Base-by-base conservation (phyloP, 2,329 filamentous ascomycete species). In the Penicillium crustosum region DNA sequence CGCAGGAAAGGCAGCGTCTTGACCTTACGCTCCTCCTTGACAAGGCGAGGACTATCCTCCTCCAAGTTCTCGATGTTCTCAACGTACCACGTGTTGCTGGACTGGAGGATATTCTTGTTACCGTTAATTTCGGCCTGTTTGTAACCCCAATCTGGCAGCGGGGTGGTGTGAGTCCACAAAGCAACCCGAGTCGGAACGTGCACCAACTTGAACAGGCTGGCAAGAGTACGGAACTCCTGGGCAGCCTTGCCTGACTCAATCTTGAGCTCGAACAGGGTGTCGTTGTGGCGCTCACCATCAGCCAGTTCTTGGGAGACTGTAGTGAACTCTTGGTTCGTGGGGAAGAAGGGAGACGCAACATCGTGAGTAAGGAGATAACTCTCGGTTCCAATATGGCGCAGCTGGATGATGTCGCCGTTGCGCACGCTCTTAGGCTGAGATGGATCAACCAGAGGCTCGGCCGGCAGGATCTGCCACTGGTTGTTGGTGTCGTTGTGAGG, bases 401-500 rank as follows among this genome's bases (percentile, higher is more conserved):
- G 86, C 68, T 93, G 89, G 57, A 99, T 85, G 52, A 93, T 77
- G 63, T 97, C 93, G 63, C 92, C 89, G 73, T 96, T 91, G 75
- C 85, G 87, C 63, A 99, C 89, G 19, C 80, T 81, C 61, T 85
- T 85, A 29, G 85, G 87, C 35, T 81, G 64, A 53, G 83, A 79
- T 59, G 86, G 77, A 59, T 87, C 84, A 0, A 75, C 62, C 45
- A 81, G 66, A 17, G 76, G 71, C 53, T 82, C 79, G 6, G 82
- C 75, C 9, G 94, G 94, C 36, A 97, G 77, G 64, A 99, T 88
- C 76, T 97, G 89, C 94, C 94, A 99, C 72, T 95, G 86, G 80
- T 99, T 99, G 84, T 99, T 99, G 70, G 93, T 97, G 73, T 99
- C 94, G 65, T 97, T 96, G 82, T 91, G 94, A 2, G 94, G 94